These are phyloP conservation scores for Arachnopeziza araneosa DNA, from an alignment of 2,329 filamentous ascomycete genomes.

Conservation along the genomic window DNA sequence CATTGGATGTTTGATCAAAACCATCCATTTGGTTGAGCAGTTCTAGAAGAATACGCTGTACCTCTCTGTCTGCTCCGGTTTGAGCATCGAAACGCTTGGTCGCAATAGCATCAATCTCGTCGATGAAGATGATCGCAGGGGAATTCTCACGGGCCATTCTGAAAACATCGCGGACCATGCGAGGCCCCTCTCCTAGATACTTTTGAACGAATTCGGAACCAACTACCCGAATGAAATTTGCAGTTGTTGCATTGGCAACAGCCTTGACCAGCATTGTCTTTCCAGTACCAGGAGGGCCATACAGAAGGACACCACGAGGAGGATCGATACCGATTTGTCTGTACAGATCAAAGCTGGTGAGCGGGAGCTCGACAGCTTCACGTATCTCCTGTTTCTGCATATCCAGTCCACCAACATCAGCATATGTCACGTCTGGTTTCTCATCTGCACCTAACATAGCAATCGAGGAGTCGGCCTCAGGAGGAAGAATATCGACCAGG, in stretches of 20 bases:
- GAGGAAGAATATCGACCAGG: slow-evolving; percentile 96
- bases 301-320: slow-evolving; percentile 90
- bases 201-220: slow-evolving; percentile 99
- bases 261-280: slow-evolving; percentile 99
- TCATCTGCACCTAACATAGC: slow-evolving; percentile 95
- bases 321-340: slow-evolving; percentile 99
- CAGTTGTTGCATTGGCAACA: slow-evolving; percentile 95
- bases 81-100: slow-evolving; percentile 99
- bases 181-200: slow-evolving; percentile 93
- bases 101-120: slow-evolving; percentile 97
- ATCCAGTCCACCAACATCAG: slow-evolving; percentile 93
- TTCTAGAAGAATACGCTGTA: slow-evolving; percentile 96
- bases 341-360: slow-evolving; percentile 97
- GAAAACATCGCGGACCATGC: slow-evolving; percentile 99
- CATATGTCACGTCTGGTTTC: slow-evolving; percentile 97
- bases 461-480: slow-evolving; percentile 96
- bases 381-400: slow-evolving; percentile 99
- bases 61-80: slow-evolving; percentile 94
- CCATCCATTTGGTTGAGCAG: slow-evolving; percentile 99
- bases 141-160: slow-evolving; percentile 98
- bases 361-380: slow-evolving; percentile 91
- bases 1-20: slow-evolving; percentile 97
- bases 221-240: slow-evolving; percentile 96
- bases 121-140: slow-evolving; percentile 98
- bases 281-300: slow-evolving; percentile 90